Base-by-base conservation (phyloP, 805 yeast species). In the Saccharomycopsis selenospora region DNA sequence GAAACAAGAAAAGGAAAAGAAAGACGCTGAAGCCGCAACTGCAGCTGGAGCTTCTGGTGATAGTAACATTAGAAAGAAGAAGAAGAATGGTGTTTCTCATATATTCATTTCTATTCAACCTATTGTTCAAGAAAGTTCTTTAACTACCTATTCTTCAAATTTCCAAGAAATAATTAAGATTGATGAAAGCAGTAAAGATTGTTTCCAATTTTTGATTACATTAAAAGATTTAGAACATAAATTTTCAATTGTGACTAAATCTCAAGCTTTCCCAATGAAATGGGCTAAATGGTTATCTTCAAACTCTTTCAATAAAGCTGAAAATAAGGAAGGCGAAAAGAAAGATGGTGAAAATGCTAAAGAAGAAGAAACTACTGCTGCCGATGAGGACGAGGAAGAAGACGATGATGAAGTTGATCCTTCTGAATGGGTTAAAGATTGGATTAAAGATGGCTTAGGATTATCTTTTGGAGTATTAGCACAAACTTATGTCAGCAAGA, bases 271-370 rank as follows among this genome's bases (percentile, higher is more conserved):
- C 70, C 98, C 99, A 8, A 62, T 77, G 42, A 81, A 78, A 61
- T 93, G 99, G 99, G 82, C 89, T 7, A 69, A 77, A n/a, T 93
- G 99, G 99, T 72, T 91, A n/a, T 81, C 77, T 52, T 76, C 80
- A 11, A 62, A 63, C 28, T 54, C 58, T 3, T 24, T 53, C 48
- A 51, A 54, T 38, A 55, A 56, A 26, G 50, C 56, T 46, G 51
- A 50, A 43, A 49, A 27, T 1, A 48, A 46, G 7, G 55, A 51
- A 5, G 61, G 52, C 4, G 51, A 46, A 7, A 42, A 40, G 27
- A 70, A 75, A 55, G 72, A 42, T 4, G 47, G 55, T 5, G 54
- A 56, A 11, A 65, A 58, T 28, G 50, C 55, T n/a, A 61, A 57
- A 30, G 65, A 62, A 5, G 60, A 55, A 20, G 56, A 53, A n/a